phyloP scores from a whole-genome alignment of 164 flowering plant genomes.

The Saururus chinensis region DNA sequence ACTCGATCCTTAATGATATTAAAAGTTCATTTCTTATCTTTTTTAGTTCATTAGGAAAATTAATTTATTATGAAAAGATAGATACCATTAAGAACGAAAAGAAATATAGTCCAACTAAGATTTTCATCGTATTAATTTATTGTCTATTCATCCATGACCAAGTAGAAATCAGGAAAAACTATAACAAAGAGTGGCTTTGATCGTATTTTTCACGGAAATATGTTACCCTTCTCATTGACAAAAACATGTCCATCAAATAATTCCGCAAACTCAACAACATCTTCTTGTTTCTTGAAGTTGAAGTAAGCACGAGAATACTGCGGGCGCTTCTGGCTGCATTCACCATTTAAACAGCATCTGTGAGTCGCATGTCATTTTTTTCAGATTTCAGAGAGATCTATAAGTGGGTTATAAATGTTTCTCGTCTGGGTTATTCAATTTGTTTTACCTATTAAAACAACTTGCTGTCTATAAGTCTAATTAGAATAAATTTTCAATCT shows the following conservation, averaged over 20 bases:
- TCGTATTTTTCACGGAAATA: too few relatives aligned
- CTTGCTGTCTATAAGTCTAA: too few relatives aligned
- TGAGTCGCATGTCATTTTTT: background rate
- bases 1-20: too few relatives aligned
- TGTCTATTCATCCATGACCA: background rate
- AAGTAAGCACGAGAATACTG: slow-evolving; percentile 64
- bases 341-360: background rate
- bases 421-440: too few relatives aligned
- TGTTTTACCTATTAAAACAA: too few relatives aligned
- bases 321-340: slow-evolving; percentile 56
- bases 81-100: background rate
- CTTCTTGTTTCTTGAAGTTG: slow-evolving; percentile 69
- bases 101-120: background rate
- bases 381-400: too few relatives aligned
- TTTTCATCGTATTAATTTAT: background rate
- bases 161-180: too few relatives aligned
- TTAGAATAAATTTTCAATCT: too few relatives aligned
- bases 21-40: too few relatives aligned
- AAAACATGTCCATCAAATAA: slow-evolving; percentile 79
- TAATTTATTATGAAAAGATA: background rate
- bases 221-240: slow-evolving; percentile 83
- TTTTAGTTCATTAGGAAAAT: too few relatives aligned
- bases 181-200: too few relatives aligned
- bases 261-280: slow-evolving; percentile 85
- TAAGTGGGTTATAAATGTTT: too few relatives aligned